These are phyloP conservation scores for Trichoderma gamsii DNA, from an alignment of 495 filamentous ascomycete species.

Conservation along the genomic window DNA sequence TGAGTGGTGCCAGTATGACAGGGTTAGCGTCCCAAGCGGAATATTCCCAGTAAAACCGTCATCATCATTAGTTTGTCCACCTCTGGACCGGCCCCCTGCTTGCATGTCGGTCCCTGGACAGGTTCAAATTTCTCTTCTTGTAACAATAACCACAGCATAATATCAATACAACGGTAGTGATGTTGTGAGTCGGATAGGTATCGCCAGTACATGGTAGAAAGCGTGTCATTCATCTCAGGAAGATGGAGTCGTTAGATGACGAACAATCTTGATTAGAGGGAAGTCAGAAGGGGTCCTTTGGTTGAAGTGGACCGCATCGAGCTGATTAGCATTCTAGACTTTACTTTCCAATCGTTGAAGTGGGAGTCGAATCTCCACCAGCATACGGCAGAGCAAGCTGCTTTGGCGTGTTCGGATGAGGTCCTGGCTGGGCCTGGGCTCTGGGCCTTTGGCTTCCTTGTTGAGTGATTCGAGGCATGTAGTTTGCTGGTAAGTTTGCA, in stretches of 20 bases:
- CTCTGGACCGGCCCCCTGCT: background rate
- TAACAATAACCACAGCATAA: background rate
- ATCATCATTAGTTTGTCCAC: background rate
- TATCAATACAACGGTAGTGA: background rate
- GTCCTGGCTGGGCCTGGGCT: background rate
- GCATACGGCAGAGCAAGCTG: background rate
- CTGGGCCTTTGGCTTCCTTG: background rate
- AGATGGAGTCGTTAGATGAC: slow-evolving; percentile 2
- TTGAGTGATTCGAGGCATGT: slow-evolving; percentile 19
- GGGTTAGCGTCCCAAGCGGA: background rate
- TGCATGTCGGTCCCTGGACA: background rate
- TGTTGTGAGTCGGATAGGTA: background rate
- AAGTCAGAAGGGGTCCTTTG: background rate
- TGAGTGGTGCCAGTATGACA: background rate
- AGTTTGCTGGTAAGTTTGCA: slow-evolving; percentile 39
- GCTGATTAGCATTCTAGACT: background rate
- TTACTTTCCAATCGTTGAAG: background rate
- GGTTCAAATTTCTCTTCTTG: background rate
- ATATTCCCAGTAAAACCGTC: background rate
- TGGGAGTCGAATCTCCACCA: background rate
- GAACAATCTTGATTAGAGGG: background rate
- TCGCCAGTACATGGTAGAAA: background rate
- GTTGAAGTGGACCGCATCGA: background rate
- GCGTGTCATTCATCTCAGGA: background rate
- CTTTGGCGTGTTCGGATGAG: slow-evolving; percentile 5